Base-by-base conservation (phyloP, 2,329 filamentous ascomycete species). In the Botrytis fabae region DNA sequence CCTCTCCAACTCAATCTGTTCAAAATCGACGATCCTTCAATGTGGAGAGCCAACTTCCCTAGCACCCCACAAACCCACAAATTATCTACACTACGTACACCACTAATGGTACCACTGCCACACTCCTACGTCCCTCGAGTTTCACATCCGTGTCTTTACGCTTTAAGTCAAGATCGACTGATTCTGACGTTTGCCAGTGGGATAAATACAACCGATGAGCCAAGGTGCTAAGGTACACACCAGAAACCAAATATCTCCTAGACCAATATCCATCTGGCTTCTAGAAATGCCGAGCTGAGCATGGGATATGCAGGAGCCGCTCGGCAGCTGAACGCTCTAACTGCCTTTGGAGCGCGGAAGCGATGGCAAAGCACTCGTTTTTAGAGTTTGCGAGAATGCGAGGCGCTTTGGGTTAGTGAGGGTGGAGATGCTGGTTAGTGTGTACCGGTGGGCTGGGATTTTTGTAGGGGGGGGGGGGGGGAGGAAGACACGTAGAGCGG, bases 111-210 rank as follows among this genome's bases (percentile, higher is more conserved):
- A 40, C 16, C 46, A 20, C 38, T 66, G 64, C 64, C 64, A 40
- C 48, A 25, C 16, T 8, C 14, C 64, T 7, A 66, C 35, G 9
- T 40, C 38, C 18, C n/a, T 54, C 28, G 12, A 38, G 14, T 54
- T 35, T 51, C 25, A n/a, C 14, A 28, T 16, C 32, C 18, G 48
- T 66, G 46, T 66, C 32, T 57, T 5, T 28, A 68, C n/a, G 46
- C 46, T 68, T 68, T 68, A 68, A 48, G 64, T 57, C 64, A 68
- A 68, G 64, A 57, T 42, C 35, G 25, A 68, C 48, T 14, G 35
- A 57, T 28, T 42, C 35, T 57, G 64, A 54, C 48, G 14, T 68
- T n/a, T 57, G 25, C 64, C 25, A n/a, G 18, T 12, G 25, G 14
- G 32, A 16, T 22, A n/a, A 42, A 40, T 68, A 25, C 60, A 38